Evolutionary conservation across 192 early-diverging fungal species (phyloP).

Genomic region (Coemansia sp.): DNA sequence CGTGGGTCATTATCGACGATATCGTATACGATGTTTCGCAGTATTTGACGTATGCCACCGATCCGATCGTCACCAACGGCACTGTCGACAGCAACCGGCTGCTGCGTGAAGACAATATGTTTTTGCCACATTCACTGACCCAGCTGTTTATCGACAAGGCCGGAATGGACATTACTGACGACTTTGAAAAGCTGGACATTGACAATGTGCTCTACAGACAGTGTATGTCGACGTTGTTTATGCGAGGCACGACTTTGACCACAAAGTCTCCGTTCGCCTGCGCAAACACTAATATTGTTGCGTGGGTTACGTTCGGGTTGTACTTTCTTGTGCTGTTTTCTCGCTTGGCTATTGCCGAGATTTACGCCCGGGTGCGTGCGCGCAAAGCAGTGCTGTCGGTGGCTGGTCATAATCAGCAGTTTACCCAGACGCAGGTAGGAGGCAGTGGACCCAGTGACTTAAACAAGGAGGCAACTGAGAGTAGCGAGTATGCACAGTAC

Average conservation of each 20-base stretch:
- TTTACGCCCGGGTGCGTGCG: constrained; percentile 29
- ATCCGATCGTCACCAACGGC: constrained; percentile 32
- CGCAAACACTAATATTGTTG: constrained; percentile 53
- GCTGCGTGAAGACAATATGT: constrained; percentile 28
- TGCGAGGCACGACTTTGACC: constrained; percentile 37
- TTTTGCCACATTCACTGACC: constrained; percentile 34
- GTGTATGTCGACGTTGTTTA: constrained; percentile 39
- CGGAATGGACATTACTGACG: constrained; percentile 32
- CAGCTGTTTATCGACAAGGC: constrained; percentile 36
- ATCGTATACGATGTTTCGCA: constrained; percentile 40
- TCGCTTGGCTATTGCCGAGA: constrained; percentile 36
- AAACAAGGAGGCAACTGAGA: neutral
- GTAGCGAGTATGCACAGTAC: neutral
- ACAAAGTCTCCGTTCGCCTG: constrained; percentile 52
- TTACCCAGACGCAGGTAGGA: neutral
- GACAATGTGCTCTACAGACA: constrained; percentile 37
- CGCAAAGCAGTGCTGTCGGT: constrained; percentile 29
- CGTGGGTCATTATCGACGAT: constrained; percentile 42
- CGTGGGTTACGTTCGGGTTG: constrained; percentile 51
- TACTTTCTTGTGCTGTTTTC: constrained; percentile 42
- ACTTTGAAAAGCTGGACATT: constrained; percentile 17
- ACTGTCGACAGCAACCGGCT: constrained; percentile 27
- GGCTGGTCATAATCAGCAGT: neutral
- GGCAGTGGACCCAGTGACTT: neutral
- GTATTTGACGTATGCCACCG: constrained; percentile 36